Conservation (phyloP, 1,139 yeast species). For the Pneumocystis carinii region DNA sequence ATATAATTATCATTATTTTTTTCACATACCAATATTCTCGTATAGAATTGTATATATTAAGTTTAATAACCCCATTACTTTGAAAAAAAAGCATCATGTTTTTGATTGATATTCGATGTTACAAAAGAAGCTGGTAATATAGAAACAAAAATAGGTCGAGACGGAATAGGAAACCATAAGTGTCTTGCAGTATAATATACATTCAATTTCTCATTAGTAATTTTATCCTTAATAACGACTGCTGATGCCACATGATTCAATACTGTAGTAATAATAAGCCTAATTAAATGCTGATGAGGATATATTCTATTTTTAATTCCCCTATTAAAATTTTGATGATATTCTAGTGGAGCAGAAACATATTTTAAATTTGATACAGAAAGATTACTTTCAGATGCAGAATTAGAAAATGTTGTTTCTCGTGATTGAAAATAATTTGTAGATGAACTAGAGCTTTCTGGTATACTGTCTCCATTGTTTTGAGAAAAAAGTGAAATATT, state of each 20-base stretch:
- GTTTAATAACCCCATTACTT: background rate
- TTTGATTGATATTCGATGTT: background rate
- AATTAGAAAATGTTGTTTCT: background rate
- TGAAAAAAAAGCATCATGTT: background rate
- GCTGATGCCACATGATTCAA: background rate
- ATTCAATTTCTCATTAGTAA: background rate
- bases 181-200: constrained; percentile 1
- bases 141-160: background rate
- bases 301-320: background rate
- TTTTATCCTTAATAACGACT: background rate
- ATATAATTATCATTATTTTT: background rate
- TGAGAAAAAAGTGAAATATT: background rate
- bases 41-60: background rate
- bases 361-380: background rate
- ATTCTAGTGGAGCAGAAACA: background rate
- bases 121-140: background rate
- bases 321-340: background rate
- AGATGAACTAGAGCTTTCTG: background rate
- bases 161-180: background rate
- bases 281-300: background rate
- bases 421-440: background rate
- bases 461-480: background rate
- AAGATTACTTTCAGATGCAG: background rate
- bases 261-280: constrained; percentile 1
- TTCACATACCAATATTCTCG: background rate